Evolutionary conservation across 106 monocot species (phyloP).

Genomic region (Posidonia australis): DNA sequence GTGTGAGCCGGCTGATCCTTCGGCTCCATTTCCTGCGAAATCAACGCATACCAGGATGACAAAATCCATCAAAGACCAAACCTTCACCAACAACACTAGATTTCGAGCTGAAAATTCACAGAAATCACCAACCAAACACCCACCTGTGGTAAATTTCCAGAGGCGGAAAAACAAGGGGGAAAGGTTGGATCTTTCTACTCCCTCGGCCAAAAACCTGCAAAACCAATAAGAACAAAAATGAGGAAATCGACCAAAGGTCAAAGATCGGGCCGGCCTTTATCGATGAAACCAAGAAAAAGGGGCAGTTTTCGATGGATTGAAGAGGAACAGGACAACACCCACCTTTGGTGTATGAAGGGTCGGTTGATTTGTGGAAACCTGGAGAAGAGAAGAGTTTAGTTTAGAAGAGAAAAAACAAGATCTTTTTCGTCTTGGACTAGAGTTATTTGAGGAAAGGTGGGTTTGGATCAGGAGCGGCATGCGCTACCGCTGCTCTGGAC

Average conservation of each 20-base stretch:
- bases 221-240: neutral
- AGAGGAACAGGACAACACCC: neutral
- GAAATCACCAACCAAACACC: neutral
- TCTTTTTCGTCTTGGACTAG: no score
- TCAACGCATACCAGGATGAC: neutral
- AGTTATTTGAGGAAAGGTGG: no score
- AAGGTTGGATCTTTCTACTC: neutral
- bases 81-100: neutral
- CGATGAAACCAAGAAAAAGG: neutral
- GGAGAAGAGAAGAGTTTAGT: no score
- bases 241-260: neutral
- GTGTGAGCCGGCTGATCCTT: constrained; percentile 8
- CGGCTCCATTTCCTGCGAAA: constrained; percentile 10
- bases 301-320: neutral
- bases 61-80: neutral
- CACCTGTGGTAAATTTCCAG: neutral
- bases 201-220: neutral
- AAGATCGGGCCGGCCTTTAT: neutral
- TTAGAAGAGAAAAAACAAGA: no score
- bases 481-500: no score
- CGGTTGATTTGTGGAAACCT: no score
- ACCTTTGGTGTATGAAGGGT: no score
- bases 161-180: neutral
- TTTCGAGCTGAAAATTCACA: neutral
- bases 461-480: no score